phyloP scores from a whole-genome alignment of 192 early-diverging fungal genomes.

The Coemansia sp. region DNA sequence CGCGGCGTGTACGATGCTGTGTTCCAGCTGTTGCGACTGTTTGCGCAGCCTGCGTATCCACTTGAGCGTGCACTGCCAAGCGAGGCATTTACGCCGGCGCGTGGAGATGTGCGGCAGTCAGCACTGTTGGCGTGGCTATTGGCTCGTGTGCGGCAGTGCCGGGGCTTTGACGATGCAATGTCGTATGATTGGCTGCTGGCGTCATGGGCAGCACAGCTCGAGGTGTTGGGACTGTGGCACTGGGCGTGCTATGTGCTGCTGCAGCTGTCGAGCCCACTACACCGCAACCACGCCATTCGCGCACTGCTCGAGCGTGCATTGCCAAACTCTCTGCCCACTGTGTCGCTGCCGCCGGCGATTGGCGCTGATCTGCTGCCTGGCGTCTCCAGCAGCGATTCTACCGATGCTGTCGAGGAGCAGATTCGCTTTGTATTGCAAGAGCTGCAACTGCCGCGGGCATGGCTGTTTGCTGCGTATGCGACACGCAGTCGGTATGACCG shows the following conservation, averaged over 20 bases:
- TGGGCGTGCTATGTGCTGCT: slow-evolving; percentile 81
- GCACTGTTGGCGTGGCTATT: slow-evolving; percentile 68
- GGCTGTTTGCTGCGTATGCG: slow-evolving; percentile 54
- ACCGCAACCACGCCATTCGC: slow-evolving; percentile 56
- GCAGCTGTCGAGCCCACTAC: slow-evolving; percentile 56
- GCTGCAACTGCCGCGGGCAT: slow-evolving; percentile 62
- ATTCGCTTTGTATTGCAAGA: slow-evolving; percentile 60
- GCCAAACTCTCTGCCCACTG: slow-evolving; percentile 16
- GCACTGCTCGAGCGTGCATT: slow-evolving; percentile 33
- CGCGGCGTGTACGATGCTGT: slow-evolving; percentile 59
- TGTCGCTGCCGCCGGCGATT: slow-evolving; percentile 5
- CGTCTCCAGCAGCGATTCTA: not conserved
- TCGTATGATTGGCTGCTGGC: slow-evolving; percentile 59
- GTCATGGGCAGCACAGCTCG: slow-evolving; percentile 69
- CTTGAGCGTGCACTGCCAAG: slow-evolving; percentile 66
- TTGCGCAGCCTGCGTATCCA: slow-evolving; percentile 46
- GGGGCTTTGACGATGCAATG: slow-evolving; percentile 52
- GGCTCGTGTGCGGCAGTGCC: slow-evolving; percentile 39
- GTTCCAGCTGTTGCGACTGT: slow-evolving; percentile 75
- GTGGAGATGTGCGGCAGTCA: slow-evolving; percentile 66
- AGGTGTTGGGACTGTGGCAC: slow-evolving; percentile 74
- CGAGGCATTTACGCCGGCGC: slow-evolving; percentile 56
- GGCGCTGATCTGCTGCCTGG: slow-evolving; percentile 12
- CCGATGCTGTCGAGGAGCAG: slow-evolving; percentile 12
- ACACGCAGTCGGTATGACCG: slow-evolving; percentile 57